Base-by-base conservation (phyloP, 75 land plant genomes). In the Ceratopteris richardii region DNA sequence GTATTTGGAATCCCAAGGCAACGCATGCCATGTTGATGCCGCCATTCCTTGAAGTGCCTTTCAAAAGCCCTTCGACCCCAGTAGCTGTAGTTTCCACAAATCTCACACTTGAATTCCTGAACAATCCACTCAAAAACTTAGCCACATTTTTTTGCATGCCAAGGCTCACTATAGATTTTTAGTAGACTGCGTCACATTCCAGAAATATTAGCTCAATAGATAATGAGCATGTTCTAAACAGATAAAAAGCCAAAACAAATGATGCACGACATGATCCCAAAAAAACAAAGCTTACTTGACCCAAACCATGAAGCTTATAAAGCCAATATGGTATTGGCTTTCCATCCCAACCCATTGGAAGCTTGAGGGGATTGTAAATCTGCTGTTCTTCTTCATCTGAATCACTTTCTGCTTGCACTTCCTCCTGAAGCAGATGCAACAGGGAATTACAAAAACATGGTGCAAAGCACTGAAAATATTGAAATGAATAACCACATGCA, bases 261-360 rank as follows among this genome's bases (percentile, higher is more conserved):
- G 51, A 7, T 21, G 12, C 24, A 50, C 3, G 21, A 3, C 9
- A 33, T 4, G 37, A 33, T 33, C 37, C n/a, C 56, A 28, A 16
- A 2, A 13, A 5, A 5, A 16, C 22, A 2, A 37, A n/a, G 46
- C 53, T 44, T 52, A 90, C 91, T 85, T 91, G 99, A 13, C 96
- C 99, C 54, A 95, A 85, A 21, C 99, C 99, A 77, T 95, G 99
- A 73, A 95, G 96, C 67, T 95, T 94, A 66, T 95, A 95, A 0
- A 95, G 68, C 99, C 99, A 95, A 51, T 95, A 95, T 23, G 99
- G 99, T 44, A 95, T 95, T 33, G 99, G 99, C 67, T 95, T 95
- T 40, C 99, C 99, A 82, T 95, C 99, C 88, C 87, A 95, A 40
- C 99, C 99, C 91, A 95, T 83, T n/a, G 99, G 99, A 55, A 95